These are phyloP conservation scores for Aspergillus brunneoviolaceus DNA, from an alignment of 2,329 filamentous ascomycete genomes.

Conservation along the genomic window DNA sequence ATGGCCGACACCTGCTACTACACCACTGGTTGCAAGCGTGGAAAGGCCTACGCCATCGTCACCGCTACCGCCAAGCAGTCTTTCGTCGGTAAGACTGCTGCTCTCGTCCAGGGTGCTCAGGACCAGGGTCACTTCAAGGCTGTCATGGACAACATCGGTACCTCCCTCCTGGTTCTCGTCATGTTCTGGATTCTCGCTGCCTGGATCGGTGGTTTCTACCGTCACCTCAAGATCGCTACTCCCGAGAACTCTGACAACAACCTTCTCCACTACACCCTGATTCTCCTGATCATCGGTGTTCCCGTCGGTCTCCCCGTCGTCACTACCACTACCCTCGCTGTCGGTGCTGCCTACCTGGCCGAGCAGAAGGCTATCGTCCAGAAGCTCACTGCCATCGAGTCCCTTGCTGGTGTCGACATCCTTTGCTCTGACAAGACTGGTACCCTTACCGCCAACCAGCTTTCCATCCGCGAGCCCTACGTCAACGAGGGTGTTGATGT, in stretches of 20 bases:
- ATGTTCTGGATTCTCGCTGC: conserved; percentile 73
- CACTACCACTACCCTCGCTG: conserved; percentile 73
- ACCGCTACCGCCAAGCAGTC: conserved; percentile 68
- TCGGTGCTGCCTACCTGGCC: conserved; percentile 74
- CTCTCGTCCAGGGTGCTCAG: conserved; percentile 71
- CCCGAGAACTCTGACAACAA: conserved; percentile 58
- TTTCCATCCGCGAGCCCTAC: conserved; percentile 74
- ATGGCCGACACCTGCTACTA: conserved; percentile 76
- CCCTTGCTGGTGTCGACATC: conserved; percentile 71
- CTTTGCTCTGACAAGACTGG: conserved; percentile 82
- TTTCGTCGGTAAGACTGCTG: conserved; percentile 74
- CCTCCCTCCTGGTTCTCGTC: conserved; percentile 70
- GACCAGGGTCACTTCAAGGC: conserved; percentile 79
- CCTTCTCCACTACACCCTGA: conserved; percentile 67
- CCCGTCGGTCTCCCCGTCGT: conserved; percentile 78
- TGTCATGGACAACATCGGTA: conserved; percentile 80
- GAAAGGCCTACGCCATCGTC: conserved; percentile 70
- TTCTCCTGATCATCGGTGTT: conserved; percentile 74
- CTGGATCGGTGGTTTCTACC: conserved; percentile 80
- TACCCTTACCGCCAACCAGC: conserved; percentile 62
- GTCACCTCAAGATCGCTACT: conserved; percentile 60
- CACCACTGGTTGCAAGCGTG: conserved; percentile 78
- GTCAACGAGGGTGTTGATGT: conserved; percentile 74
- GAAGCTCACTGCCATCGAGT: conserved; percentile 77
- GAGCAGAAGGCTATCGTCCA: conserved; percentile 78